Evolutionary conservation across 2,329 filamentous ascomycete species (phyloP).

Genomic region (Alternaria novae-zelandiae): DNA sequence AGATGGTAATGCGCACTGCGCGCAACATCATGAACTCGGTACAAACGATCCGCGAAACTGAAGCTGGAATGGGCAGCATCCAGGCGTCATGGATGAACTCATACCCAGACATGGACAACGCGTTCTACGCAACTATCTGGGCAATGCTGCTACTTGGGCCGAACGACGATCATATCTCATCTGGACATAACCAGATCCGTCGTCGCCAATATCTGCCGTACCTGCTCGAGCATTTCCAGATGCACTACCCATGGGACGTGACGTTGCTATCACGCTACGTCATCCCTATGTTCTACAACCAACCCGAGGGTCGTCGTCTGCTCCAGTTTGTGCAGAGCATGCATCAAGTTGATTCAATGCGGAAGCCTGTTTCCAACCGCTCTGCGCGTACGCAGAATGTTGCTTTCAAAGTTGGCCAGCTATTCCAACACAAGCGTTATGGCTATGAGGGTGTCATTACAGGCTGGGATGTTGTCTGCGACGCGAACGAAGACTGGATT

Average conservation of each 20-base stretch:
- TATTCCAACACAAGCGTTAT: constrained; percentile 84
- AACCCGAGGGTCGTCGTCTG: constrained; percentile 62
- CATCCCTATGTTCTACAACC: constrained; percentile 63
- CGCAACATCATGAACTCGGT: constrained; percentile 82
- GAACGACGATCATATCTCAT: constrained; percentile 30
- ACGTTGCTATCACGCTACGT: constrained; percentile 73
- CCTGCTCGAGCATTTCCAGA: constrained; percentile 69
- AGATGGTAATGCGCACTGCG: constrained; percentile 76
- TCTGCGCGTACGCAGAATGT: constrained; percentile 23
- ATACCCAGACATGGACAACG: constrained; percentile 60
- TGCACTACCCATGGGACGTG: constrained; percentile 73
- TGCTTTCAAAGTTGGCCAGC: constrained; percentile 68
- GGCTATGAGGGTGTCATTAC: constrained; percentile 81
- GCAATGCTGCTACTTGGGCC: constrained; percentile 57
- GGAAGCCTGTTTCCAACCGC: constrained; percentile 48
- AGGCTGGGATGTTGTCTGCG: constrained; percentile 77
- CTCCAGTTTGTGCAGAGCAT: constrained; percentile 62
- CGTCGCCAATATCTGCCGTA: constrained; percentile 67
- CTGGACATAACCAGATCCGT: constrained; percentile 36
- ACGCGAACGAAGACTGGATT: constrained; percentile 67
- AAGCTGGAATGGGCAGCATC: constrained; percentile 27
- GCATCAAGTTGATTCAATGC: constrained; percentile 62
- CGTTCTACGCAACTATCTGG: constrained; percentile 78
- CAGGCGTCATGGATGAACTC: constrained; percentile 34
- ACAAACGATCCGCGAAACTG: constrained; percentile 53